phyloP scores from a whole-genome alignment of 73 alveolate species.

The Tetrahymena malaccensis region DNA sequence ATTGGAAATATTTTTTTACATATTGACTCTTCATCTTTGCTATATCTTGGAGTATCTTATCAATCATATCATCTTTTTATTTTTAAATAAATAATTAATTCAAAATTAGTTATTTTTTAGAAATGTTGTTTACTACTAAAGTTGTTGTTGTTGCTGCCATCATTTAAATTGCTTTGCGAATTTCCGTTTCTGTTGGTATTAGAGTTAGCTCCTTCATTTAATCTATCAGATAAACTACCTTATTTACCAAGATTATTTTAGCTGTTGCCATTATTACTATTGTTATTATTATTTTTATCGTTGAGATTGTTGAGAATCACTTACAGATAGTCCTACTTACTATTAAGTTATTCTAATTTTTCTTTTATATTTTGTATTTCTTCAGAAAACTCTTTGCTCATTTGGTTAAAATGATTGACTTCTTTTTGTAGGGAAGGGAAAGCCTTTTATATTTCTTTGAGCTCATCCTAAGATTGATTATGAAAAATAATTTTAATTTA shows the following conservation, averaged over 20 bases:
- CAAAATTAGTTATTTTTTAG: too few species aligned
- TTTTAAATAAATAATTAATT: background rate
- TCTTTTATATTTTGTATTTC: background rate
- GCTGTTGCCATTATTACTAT: background rate
- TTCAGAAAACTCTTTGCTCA: background rate
- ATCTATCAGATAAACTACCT: background rate
- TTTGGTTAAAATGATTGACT: background rate
- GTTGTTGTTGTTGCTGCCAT: background rate
- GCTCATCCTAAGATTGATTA: background rate
- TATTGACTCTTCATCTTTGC: background rate
- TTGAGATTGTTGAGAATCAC: background rate
- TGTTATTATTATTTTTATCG: background rate
- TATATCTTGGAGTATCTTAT: background rate
- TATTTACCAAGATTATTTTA: background rate
- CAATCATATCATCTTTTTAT: background rate
- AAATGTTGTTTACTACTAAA: background rate
- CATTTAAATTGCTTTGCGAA: background rate
- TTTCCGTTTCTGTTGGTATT: background rate
- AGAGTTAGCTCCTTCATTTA: background rate
- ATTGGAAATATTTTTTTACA: background rate
- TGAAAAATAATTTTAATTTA: background rate
- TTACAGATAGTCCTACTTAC: background rate
- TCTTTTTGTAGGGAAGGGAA: background rate
- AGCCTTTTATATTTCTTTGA: background rate
- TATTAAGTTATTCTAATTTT: background rate